Evolutionary conservation across 148 eudicot species (phyloP).

Genomic region (Nepenthes mirabilis): DNA sequence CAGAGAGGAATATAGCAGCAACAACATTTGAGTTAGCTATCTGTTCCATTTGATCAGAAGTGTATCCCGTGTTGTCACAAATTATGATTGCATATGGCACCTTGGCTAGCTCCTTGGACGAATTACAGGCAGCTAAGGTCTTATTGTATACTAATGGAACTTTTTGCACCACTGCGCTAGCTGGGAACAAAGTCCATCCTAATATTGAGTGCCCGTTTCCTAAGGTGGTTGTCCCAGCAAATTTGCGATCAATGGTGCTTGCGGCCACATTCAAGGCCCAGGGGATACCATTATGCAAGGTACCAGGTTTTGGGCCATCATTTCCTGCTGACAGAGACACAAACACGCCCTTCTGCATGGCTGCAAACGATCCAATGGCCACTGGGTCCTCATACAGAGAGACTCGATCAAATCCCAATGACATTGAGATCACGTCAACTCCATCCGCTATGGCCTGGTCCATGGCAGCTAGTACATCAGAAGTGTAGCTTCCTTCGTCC

Average conservation of each 20-base stretch:
- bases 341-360: conserved; percentile 43
- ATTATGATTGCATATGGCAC: conserved; percentile 12
- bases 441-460: conserved; percentile 55
- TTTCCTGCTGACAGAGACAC: conserved; percentile 62
- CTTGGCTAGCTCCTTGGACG: conserved; percentile 9
- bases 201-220: conserved; percentile 26
- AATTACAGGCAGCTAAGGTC: conserved; percentile 13
- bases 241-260: conserved; percentile 45
- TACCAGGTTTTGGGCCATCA: conserved; percentile 25
- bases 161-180: conserved; percentile 11
- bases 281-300: conserved; percentile 55
- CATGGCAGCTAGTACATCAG: conserved; percentile 48
- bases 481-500: conserved; percentile 27
- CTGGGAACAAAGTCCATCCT: conserved; percentile 26
- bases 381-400: conserved; percentile 35
- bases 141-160: conserved; percentile 9
- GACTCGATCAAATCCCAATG: conserved; percentile 24
- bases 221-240: conserved; percentile 24
- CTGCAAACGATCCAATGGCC: conserved; percentile 47
- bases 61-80: conserved; percentile 13
- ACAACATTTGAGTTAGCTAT: conserved; percentile 13
- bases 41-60: conserved; percentile 9
- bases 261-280: conserved; percentile 47
- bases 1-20: conserved; percentile 19
- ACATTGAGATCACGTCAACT: conserved; percentile 52